These are phyloP conservation scores for Hygrophila difformis DNA, from an alignment of 257 asterid genomes.

Conservation along the genomic window DNA sequence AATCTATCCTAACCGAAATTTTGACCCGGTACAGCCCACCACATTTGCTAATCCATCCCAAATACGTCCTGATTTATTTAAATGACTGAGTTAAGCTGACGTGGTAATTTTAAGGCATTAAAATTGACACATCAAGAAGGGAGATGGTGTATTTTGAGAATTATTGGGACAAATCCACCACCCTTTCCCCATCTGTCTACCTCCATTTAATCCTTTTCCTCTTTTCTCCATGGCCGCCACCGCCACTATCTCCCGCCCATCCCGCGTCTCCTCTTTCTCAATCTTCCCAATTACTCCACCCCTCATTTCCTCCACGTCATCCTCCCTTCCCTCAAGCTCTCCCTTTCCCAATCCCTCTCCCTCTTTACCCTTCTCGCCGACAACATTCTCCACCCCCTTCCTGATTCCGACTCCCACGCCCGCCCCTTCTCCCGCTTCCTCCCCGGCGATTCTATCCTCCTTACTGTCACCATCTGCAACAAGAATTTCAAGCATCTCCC, in stretches of 20 bases:
- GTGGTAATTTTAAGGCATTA: too few relatives aligned
- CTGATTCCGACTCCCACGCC: conserved; percentile 2
- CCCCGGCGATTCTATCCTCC: conserved; percentile 1
- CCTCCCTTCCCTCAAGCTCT: conserved; percentile 14
- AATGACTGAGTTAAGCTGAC: too few relatives aligned
- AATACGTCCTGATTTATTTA: too few relatives aligned
- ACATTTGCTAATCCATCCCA: too few relatives aligned
- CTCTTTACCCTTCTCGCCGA: conserved; percentile 24
- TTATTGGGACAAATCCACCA: too few relatives aligned
- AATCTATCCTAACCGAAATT: too few relatives aligned
- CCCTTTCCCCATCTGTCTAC: too few relatives aligned
- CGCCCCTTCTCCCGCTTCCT: neutral
- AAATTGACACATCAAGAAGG: too few relatives aligned
- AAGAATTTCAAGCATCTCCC: conserved; percentile 17
- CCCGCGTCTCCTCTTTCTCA: conserved; percentile 17
- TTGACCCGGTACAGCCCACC: too few relatives aligned
- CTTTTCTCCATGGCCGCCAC: too few relatives aligned
- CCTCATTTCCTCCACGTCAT: conserved; percentile 12
- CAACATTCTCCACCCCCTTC: conserved; percentile 14
- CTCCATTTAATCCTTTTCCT: too few relatives aligned
- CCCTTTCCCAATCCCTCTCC: conserved; percentile 15
- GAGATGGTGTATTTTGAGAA: too few relatives aligned
- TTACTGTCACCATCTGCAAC: conserved; percentile 12
- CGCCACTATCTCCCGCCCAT: neutral
- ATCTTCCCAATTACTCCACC: conserved; percentile 15